These are phyloP conservation scores for Debaryomyces nepalensis DNA, from an alignment of 1,139 yeast species.

Conservation along the genomic window DNA sequence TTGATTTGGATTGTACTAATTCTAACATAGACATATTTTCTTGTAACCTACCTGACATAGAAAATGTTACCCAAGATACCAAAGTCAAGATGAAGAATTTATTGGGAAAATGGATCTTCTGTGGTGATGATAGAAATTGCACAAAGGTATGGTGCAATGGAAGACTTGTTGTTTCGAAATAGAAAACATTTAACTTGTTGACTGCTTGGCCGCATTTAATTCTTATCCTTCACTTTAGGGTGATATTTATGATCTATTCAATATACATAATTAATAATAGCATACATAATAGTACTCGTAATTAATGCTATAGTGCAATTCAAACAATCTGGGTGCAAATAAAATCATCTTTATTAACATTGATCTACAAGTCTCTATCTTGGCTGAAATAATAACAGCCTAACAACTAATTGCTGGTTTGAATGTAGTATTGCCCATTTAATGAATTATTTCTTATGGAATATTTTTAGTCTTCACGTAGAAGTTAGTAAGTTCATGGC, in stretches of 20 bases:
- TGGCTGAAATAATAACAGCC: no score
- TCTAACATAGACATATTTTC: constrained; percentile 76
- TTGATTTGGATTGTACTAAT: constrained; percentile 56
- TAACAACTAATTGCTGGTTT: no score
- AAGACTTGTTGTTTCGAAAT: constrained; percentile 53
- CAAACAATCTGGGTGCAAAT: no score
- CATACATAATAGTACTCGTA: no score
- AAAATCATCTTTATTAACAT: no score
- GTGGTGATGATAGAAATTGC: constrained; percentile 93
- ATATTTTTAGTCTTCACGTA: no score
- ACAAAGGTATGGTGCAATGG: constrained; percentile 85
- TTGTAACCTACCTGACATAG: constrained; percentile 55
- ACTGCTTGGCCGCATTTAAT: background rate
- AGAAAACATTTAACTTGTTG: constrained; percentile 5
- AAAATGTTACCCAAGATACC: constrained; percentile 3
- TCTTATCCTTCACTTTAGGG: background rate
- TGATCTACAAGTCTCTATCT: no score
- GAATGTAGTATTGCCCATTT: no score
- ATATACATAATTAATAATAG: no score
- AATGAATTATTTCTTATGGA: no score
- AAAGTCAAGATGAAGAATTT: constrained; percentile 51
- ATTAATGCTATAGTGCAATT: no score
- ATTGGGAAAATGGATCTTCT: constrained; percentile 89
- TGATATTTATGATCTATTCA: background rate
- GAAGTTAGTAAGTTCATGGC: no score